A percentile compares a stretch with the other conserved stretches of the same genome.
phyloP scores from a whole-genome alignment of 345 rosid species.

The Bretschneidera sinensis region DNA sequence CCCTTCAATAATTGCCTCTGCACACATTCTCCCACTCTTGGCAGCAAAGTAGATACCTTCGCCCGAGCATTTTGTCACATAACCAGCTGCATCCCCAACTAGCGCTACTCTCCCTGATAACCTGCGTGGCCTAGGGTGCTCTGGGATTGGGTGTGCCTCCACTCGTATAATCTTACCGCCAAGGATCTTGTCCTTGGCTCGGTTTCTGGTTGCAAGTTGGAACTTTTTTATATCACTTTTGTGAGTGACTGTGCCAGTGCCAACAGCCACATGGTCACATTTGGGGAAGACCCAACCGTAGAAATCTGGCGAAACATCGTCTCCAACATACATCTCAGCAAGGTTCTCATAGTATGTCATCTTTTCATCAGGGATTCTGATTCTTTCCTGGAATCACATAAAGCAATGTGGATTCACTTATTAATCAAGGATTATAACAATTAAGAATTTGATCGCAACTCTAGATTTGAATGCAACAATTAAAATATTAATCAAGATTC shows the following conservation, averaged over 20 bases:
- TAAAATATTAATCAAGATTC: background rate
- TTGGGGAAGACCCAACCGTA: conserved; percentile 98
- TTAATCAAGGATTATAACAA: background rate
- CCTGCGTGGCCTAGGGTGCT: conserved; percentile 83
- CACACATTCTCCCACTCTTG: conserved; percentile 94
- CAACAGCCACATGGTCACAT: conserved; percentile 94
- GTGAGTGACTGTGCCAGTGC: conserved; percentile 91
- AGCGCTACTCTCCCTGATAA: conserved; percentile 62
- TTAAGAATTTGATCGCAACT: no score
- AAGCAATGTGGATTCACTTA: background rate
- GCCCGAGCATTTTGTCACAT: conserved; percentile 85
- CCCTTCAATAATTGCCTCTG: conserved; percentile 84
- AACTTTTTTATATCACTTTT: conserved; percentile 92
- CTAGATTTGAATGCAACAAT: background rate
- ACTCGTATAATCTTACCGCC: conserved; percentile 90
- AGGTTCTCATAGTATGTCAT: conserved; percentile 84
- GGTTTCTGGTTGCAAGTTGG: conserved; percentile 76
- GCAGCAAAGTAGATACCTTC: conserved; percentile 95
- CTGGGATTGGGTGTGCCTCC: conserved; percentile 90
- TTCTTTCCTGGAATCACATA: conserved; percentile 57
- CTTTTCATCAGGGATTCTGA: conserved; percentile 73
- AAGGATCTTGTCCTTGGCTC: conserved; percentile 82
- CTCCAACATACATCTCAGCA: conserved; percentile 96
- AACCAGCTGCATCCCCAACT: conserved; percentile 91
- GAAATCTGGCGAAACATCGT: conserved; percentile 91